A percentile compares a stretch with the other conserved stretches of the same genome.
phyloP scores from a whole-genome alignment of 345 rosid genomes.

The Microcos paniculata region DNA sequence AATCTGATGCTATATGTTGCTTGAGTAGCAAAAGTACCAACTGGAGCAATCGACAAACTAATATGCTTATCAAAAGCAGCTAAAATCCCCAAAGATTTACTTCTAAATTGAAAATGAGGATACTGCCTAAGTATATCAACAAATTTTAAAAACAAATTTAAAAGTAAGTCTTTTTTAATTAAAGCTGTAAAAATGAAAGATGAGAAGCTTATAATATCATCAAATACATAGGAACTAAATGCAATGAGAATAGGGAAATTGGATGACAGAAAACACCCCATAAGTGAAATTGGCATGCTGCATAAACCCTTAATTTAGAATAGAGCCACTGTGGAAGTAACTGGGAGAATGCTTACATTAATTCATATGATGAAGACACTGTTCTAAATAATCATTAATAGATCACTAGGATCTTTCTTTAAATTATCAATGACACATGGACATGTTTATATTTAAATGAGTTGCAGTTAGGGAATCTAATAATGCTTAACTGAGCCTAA shows the following conservation, averaged over 20 bases:
- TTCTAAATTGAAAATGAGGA: not conserved
- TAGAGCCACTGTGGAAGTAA: no score
- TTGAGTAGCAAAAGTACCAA: not conserved
- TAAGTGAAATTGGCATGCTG: no score
- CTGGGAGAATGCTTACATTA: no score
- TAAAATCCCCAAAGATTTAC: not conserved
- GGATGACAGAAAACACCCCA: no score
- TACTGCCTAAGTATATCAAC: not conserved
- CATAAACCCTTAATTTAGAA: no score
- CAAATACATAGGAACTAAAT: not conserved
- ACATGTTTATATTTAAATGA: no score
- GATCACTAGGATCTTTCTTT: no score
- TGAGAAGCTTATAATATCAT: not conserved
- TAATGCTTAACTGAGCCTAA: no score
- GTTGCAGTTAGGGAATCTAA: no score
- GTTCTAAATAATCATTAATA: no score
- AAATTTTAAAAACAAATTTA: not conserved
- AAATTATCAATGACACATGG: no score
- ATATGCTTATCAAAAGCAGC: not conserved
- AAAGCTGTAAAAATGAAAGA: not conserved
- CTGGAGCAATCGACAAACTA: not conserved
- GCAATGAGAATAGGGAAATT: not conserved
- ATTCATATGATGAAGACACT: no score
- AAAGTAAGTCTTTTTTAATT: not conserved
- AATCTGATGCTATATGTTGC: not conserved